Evolutionary conservation across 2,329 filamentous ascomycete genomes (phyloP).

Genomic region (Microcera coccophila): DNA sequence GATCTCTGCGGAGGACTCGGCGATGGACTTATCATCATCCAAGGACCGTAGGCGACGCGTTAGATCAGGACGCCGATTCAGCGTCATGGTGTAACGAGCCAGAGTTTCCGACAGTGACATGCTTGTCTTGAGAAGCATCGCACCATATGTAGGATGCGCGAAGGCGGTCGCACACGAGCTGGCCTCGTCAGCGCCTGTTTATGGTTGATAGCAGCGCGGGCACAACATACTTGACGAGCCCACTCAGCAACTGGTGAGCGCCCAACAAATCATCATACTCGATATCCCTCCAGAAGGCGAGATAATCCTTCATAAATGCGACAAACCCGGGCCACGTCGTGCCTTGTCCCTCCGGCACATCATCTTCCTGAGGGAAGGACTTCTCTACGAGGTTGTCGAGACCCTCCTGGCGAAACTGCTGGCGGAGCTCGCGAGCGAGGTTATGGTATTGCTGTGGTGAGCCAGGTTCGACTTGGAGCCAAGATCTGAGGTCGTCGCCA

Average conservation of each 20-base stretch:
- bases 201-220: neutral
- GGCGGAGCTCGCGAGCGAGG: conserved; percentile 64
- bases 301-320: conserved; percentile 75
- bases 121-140: conserved; percentile 77
- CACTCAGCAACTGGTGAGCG: conserved; percentile 71
- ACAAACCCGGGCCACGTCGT: conserved; percentile 73
- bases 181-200: conserved; percentile 8
- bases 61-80: conserved; percentile 77
- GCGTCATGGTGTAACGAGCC: conserved; percentile 75
- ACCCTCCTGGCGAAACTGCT: conserved; percentile 48
- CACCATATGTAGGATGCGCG: conserved; percentile 72
- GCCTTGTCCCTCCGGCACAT: conserved; percentile 59
- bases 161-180: conserved; percentile 82
- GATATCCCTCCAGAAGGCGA: conserved; percentile 76
- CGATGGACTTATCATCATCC: conserved; percentile 68
- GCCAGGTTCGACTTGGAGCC: conserved; percentile 70
- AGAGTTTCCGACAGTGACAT: conserved; percentile 78
- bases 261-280: conserved; percentile 70
- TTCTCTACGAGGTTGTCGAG: conserved; percentile 62
- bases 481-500: conserved; percentile 62
- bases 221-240: conserved; percentile 65
- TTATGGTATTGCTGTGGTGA: conserved; percentile 63
- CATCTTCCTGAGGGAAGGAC: conserved; percentile 61
- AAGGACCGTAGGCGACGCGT: conserved; percentile 60
- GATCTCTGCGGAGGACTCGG: conserved; percentile 82